Conservation (phyloP, 257 asterid species). For the Fraxinus excelsior region DNA sequence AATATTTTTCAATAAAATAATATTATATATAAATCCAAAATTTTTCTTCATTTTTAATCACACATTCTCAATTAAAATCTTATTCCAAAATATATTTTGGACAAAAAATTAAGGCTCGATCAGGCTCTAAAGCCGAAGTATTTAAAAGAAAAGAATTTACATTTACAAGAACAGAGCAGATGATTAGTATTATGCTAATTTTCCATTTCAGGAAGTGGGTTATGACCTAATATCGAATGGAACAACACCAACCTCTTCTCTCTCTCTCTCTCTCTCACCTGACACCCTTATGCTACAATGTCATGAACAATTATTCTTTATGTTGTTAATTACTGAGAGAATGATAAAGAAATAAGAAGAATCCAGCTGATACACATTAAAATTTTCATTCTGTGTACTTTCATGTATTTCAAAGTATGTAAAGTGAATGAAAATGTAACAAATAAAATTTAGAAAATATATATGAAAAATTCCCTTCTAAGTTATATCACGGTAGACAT, state of each 20-base stretch:
- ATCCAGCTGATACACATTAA: too few species aligned
- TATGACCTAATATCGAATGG: slow-evolving; percentile 54
- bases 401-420: too few species aligned
- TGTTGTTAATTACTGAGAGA: neutral
- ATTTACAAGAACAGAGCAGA: neutral
- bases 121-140: neutral
- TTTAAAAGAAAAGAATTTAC: neutral
- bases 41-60: too few species aligned
- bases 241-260: slow-evolving; percentile 33
- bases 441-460: too few species aligned
- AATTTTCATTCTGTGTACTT: too few species aligned
- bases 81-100: too few species aligned
- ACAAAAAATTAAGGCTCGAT: too few species aligned
- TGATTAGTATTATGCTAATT: slow-evolving; percentile 30
- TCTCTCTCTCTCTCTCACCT: neutral
- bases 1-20: too few species aligned
- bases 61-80: too few species aligned
- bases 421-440: neutral
- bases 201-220: slow-evolving; percentile 63
- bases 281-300: neutral
- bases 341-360: neutral
- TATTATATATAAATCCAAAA: too few species aligned
- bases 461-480: slow-evolving; percentile 22
- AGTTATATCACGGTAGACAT: slow-evolving; percentile 31
- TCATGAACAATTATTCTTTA: neutral